Evolutionary conservation across 2,329 filamentous ascomycete species (phyloP).

Genomic region (Exophiala xenobiotica): DNA sequence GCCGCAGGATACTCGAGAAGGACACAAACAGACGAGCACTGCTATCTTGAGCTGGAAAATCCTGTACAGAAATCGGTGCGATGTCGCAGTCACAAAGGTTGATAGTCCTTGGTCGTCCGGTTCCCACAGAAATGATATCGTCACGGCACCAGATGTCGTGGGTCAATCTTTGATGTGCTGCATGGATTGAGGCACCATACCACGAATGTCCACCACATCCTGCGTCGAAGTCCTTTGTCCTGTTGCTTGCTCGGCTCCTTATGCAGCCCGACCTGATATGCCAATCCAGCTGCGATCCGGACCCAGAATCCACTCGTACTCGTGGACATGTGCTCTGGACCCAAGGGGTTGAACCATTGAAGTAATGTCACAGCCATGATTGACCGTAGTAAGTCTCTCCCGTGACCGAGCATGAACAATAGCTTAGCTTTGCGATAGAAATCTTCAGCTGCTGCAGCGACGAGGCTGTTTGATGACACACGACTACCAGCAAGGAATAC

Average conservation of each 20-base stretch:
- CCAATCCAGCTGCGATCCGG: constrained; percentile 15
- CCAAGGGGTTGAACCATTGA: constrained; percentile 22
- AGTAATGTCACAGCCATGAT: constrained; percentile 35
- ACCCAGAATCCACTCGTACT: constrained; percentile 22
- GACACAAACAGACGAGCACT: constrained; percentile 17
- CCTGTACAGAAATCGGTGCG: not conserved
- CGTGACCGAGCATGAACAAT: constrained; percentile 29
- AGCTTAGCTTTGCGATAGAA: constrained; percentile 13
- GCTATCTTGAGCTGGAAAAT: constrained; percentile 11
- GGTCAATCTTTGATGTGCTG: not conserved
- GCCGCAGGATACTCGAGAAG: constrained; percentile 10
- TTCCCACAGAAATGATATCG: constrained; percentile 15
- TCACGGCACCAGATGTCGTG: constrained; percentile 28
- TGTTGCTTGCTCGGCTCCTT: constrained; percentile 5
- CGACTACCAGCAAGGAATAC: constrained; percentile 13
- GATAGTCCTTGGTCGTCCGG: constrained; percentile 19
- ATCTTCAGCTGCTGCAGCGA: constrained; percentile 2
- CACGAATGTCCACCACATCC: constrained; percentile 23
- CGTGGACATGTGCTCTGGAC: constrained; percentile 21
- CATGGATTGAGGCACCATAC: constrained; percentile 3
- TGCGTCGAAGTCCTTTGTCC: constrained; percentile 11
- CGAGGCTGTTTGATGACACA: constrained; percentile 4
- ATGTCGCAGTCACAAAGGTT: constrained; percentile 17
- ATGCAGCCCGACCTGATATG: constrained; percentile 22
- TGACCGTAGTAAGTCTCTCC: constrained; percentile 35